Percentiles rank a stretch among this genome's conserved stretches.
Evolutionary conservation across 2,329 filamentous ascomycete species (phyloP).

Genomic region (Juglanconis oblonga): DNA sequence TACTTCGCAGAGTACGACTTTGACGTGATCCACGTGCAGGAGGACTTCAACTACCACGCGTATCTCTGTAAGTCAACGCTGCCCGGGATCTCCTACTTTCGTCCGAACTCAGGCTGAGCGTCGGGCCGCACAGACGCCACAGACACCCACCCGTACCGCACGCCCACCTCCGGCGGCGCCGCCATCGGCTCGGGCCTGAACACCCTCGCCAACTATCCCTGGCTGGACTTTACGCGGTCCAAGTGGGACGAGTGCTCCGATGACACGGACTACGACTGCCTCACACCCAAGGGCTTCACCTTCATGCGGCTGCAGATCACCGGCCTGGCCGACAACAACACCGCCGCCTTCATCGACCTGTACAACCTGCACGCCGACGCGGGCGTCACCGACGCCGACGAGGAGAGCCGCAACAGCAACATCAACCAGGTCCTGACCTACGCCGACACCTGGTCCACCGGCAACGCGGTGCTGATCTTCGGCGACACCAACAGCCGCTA

Average conservation of each 20-base stretch:
- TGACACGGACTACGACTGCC: conserved; percentile 55
- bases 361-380: conserved; percentile 69
- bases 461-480: conserved; percentile 61
- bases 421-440: conserved; percentile 57
- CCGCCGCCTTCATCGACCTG: conserved; percentile 55
- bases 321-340: conserved; percentile 22
- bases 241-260: conserved; percentile 60
- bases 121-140: conserved; percentile 38
- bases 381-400: conserved; percentile 51
- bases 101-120: background rate
- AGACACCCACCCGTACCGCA: conserved; percentile 58
- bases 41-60: conserved; percentile 68
- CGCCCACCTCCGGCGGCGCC: conserved; percentile 63
- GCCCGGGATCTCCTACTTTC: background rate
- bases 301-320: conserved; percentile 58
- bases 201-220: conserved; percentile 57
- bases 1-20: conserved; percentile 55
- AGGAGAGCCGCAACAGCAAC: conserved; percentile 55
- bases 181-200: conserved; percentile 63
- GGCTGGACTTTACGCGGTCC: conserved; percentile 51
- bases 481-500: conserved; percentile 67
- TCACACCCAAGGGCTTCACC: conserved; percentile 69
- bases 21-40: conserved; percentile 64
- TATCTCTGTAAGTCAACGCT: conserved; percentile 40
- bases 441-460: conserved; percentile 52